Evolutionary conservation across 2,329 filamentous ascomycete genomes (phyloP).

Genomic region (Tolypocladium capitatum): DNA sequence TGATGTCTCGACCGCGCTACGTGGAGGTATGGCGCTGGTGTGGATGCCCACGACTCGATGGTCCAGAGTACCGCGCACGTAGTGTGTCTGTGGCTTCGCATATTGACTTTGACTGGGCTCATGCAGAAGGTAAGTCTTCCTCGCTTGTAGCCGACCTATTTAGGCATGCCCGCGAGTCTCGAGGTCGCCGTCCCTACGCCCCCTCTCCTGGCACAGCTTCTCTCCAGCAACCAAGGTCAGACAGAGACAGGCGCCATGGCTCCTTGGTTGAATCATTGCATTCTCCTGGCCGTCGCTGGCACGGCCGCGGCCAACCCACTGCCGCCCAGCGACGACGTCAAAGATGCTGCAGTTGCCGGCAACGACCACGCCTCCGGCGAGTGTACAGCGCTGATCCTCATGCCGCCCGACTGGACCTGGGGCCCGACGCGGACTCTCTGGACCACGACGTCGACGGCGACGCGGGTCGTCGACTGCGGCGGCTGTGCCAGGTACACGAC

Average conservation of each 20-base stretch:
- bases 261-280: background rate
- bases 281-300: constrained; percentile 1
- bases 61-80: too few relatives aligned
- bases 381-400: constrained; percentile 6
- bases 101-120: too few relatives aligned
- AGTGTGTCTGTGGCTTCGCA: too few relatives aligned
- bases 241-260: background rate
- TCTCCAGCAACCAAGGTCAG: background rate
- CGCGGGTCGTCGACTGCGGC: constrained; percentile 12
- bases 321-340: background rate
- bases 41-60: too few relatives aligned
- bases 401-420: constrained; percentile 3
- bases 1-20: too few relatives aligned
- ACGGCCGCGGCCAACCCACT: constrained; percentile 2
- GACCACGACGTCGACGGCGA: constrained; percentile 12
- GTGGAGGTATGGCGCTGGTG: too few relatives aligned
- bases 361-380: background rate
- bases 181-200: background rate
- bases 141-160: background rate
- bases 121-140: too few relatives aligned
- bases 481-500: constrained; percentile 8
- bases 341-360: background rate
- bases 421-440: constrained; percentile 13
- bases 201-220: background rate
- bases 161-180: too few relatives aligned